These are phyloP conservation scores for Coemansia sp. DNA, from an alignment of 192 early-diverging fungal species.

Conservation along the genomic window DNA sequence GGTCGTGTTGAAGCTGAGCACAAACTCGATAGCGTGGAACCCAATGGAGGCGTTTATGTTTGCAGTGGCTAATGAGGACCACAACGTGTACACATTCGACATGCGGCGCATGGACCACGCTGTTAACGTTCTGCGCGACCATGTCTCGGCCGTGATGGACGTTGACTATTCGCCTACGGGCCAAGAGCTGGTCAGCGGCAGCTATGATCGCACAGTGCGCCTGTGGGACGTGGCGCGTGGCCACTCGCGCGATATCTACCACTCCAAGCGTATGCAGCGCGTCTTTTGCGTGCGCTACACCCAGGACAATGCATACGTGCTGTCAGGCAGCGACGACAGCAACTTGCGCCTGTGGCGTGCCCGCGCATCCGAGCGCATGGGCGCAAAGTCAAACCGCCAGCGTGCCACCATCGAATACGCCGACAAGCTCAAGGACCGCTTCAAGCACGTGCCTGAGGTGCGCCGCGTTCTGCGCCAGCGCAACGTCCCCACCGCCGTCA, in stretches of 20 bases:
- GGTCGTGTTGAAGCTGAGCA: conserved; percentile 76
- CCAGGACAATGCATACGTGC: conserved; percentile 92
- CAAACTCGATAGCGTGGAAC: conserved; percentile 98
- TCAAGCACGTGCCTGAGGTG: conserved; percentile 88
- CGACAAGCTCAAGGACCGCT: conserved; percentile 90
- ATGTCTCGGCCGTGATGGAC: conserved; percentile 96
- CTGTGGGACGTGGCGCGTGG: conserved; percentile 80
- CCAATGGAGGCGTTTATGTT: conserved; percentile 99
- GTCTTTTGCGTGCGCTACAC: conserved; percentile 90
- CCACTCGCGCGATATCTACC: conserved; percentile 90
- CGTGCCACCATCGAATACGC: conserved; percentile 74
- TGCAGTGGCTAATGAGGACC: conserved; percentile 93
- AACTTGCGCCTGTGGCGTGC: conserved; percentile 98
- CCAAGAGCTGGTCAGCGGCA: conserved; percentile 90
- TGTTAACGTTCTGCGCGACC: conserved; percentile 87
- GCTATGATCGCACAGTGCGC: conserved; percentile 92
- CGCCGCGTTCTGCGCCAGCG: conserved; percentile 85
- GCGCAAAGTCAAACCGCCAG: conserved; percentile 73
- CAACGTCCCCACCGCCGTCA: conserved; percentile 80
- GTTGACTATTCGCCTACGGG: conserved; percentile 98
- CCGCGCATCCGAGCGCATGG: conserved; percentile 82
- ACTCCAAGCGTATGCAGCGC: conserved; percentile 98
- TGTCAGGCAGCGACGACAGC: conserved; percentile 97
- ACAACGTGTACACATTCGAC: conserved; percentile 96
- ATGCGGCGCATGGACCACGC: conserved; percentile 93